Conservation (phyloP, 2,329 filamentous ascomycete species). For the Botrytis deweyae region DNA sequence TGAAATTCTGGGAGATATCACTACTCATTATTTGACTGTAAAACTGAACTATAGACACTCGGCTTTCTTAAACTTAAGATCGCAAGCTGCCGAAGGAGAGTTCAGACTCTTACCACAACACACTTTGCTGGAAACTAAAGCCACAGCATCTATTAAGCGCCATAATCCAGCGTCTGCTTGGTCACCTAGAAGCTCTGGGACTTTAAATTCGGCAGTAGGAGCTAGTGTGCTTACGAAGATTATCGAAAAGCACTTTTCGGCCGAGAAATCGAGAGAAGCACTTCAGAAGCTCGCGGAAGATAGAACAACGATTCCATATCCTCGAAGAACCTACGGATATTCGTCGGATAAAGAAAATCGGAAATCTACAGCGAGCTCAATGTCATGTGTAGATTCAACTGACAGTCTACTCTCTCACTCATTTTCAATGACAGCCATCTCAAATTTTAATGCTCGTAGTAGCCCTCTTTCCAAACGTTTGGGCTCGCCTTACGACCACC, state of each 20-base stretch:
- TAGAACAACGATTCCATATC: constrained; percentile 23
- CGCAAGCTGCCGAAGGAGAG: constrained; percentile 34
- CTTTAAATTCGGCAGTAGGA: constrained; percentile 36
- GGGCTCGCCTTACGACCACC: constrained; percentile 17
- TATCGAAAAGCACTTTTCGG: constrained; percentile 33
- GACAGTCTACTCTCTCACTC: constrained; percentile 9
- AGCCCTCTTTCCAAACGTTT: neutral
- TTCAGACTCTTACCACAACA: constrained; percentile 42
- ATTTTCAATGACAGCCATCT: constrained; percentile 16
- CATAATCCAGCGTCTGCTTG: constrained; percentile 51
- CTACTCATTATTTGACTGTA: constrained; percentile 52
- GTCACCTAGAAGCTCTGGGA: constrained; percentile 47
- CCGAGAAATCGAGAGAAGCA: constrained; percentile 29
- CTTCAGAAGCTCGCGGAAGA: constrained; percentile 29
- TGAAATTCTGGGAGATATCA: constrained; percentile 51
- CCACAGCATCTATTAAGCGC: constrained; percentile 51
- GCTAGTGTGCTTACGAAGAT: constrained; percentile 32
- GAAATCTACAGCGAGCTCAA: neutral
- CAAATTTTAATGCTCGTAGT: constrained; percentile 4
- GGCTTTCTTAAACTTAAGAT: constrained; percentile 43
- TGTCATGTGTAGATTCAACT: neutral
- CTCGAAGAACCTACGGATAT: constrained; percentile 18
- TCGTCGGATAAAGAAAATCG: constrained; percentile 17
- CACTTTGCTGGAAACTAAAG: constrained; percentile 54
- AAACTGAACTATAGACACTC: constrained; percentile 57